These are phyloP conservation scores for Geotrichum restrictum DNA, from an alignment of 1,139 yeast species.

Conservation along the genomic window DNA sequence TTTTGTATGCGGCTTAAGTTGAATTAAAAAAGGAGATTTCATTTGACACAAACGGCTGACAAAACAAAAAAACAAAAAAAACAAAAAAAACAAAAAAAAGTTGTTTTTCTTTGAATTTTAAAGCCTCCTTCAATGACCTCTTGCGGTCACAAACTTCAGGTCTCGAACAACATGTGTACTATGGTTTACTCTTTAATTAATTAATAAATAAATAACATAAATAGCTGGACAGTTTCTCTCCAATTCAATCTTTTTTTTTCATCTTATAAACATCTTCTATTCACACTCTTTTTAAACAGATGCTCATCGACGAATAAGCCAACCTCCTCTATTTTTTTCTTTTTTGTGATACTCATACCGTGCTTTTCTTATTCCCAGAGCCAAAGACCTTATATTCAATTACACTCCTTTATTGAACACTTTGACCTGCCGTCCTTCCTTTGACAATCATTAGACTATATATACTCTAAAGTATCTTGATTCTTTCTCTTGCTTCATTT, in stretches of 20 bases:
- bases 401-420: conserved; percentile 3
- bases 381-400: background rate
- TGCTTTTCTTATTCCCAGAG: background rate
- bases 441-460: background rate
- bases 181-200: too few species aligned
- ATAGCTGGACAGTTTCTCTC: background rate
- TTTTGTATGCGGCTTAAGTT: too few species aligned
- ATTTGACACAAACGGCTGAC: too few species aligned
- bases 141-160: too few species aligned
- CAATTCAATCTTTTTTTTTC: background rate
- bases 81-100: too few species aligned
- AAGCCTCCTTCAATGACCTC: too few species aligned
- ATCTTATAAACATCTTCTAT: conserved; percentile 2
- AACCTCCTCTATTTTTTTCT: conserved; percentile 6
- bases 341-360: background rate
- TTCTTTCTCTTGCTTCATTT: background rate
- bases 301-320: background rate
- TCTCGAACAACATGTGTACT: too few species aligned
- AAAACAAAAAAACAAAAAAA: too few species aligned
- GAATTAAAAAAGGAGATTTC: too few species aligned
- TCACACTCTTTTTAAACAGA: background rate
- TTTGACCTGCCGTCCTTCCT: conserved; percentile 3
- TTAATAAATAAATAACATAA: too few species aligned
- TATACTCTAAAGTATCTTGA: background rate
- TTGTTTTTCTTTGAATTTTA: too few species aligned